phyloP scores from a whole-genome alignment of 1,139 yeast species.

The Blastobotrys malaysiensis region DNA sequence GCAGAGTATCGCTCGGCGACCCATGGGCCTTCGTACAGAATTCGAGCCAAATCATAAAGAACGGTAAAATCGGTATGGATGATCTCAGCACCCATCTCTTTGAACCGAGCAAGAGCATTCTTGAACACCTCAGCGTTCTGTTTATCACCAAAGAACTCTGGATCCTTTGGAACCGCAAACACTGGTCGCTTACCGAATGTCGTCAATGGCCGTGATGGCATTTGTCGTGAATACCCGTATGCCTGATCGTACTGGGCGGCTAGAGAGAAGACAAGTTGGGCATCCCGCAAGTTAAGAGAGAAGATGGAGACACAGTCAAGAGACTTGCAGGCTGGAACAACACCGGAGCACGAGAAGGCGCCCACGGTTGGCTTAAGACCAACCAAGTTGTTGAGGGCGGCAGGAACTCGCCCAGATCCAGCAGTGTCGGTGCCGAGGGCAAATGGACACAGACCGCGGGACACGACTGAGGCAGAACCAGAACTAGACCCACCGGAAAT shows the following conservation, averaged over 20 bases:
- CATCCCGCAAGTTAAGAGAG: slow-evolving; percentile 71
- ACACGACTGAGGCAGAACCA: slow-evolving; percentile 90
- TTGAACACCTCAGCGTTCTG: slow-evolving; percentile 68
- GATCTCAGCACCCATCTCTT: slow-evolving; percentile 51
- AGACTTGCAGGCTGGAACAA: slow-evolving; percentile 96
- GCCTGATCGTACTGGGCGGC: slow-evolving; percentile 67
- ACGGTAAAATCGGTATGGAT: slow-evolving; percentile 65
- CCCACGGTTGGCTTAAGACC: slow-evolving; percentile 94
- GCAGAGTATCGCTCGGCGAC: slow-evolving; percentile 93
- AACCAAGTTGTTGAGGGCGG: slow-evolving; percentile 84
- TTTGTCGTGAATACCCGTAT: slow-evolving; percentile 76
- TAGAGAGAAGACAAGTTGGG: slow-evolving; percentile 65
- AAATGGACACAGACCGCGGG: slow-evolving; percentile 81
- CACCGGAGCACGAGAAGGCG: slow-evolving; percentile 75
- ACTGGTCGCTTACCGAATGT: slow-evolving; percentile 55
- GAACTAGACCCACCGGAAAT: slow-evolving; percentile 95
- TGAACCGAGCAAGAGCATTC: slow-evolving; percentile 54
- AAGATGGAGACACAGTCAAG: slow-evolving; percentile 89
- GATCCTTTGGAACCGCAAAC: slow-evolving; percentile 67
- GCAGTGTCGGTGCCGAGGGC: slow-evolving; percentile 96
- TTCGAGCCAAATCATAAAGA: slow-evolving; percentile 73
- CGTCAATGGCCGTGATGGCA: slow-evolving; percentile 62
- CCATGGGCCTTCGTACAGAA: slow-evolving; percentile 98
- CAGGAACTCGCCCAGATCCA: slow-evolving; percentile 98
- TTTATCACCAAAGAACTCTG: slow-evolving; percentile 74